Evolutionary conservation across 306 rosid species (phyloP).

Genomic region (Vigna reflexopilosa): DNA sequence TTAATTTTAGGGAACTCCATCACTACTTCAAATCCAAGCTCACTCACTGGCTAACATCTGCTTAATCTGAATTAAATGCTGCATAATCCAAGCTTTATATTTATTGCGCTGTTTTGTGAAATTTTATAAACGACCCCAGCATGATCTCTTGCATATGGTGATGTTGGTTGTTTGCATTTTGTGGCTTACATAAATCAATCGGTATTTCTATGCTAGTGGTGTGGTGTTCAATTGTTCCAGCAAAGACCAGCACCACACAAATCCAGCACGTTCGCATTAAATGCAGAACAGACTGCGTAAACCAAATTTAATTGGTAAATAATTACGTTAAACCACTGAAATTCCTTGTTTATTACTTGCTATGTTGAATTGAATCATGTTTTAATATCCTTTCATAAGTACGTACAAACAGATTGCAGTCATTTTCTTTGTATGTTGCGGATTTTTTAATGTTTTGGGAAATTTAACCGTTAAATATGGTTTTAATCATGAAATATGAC

Average conservation of each 20-base stretch:
- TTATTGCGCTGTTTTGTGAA: not conserved
- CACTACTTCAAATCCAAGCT: not conserved
- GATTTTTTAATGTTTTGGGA: too few relatives aligned
- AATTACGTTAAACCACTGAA: not conserved
- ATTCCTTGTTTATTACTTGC: not conserved
- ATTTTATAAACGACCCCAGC: not conserved
- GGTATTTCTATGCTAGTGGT: not conserved
- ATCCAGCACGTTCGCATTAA: too few relatives aligned
- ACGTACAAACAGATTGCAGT: too few relatives aligned
- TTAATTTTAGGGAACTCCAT: not conserved
- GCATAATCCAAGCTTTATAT: not conserved
- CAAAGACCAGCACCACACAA: not conserved
- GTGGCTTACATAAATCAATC: not conserved
- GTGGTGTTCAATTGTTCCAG: not conserved
- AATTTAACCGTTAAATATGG: too few relatives aligned
- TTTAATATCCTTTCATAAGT: not conserved
- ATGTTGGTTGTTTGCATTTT: slow-evolving; percentile 10
- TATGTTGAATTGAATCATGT: not conserved
- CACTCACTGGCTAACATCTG: not conserved
- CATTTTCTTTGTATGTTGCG: not conserved
- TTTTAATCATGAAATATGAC: too few relatives aligned
- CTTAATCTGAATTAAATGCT: not conserved
- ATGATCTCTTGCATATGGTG: not conserved
- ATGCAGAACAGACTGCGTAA: not conserved
- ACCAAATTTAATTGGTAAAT: not conserved